These are phyloP conservation scores for Panaeolus cyanescens DNA, from an alignment of 768 basidiomycete genomes.

Conservation along the genomic window DNA sequence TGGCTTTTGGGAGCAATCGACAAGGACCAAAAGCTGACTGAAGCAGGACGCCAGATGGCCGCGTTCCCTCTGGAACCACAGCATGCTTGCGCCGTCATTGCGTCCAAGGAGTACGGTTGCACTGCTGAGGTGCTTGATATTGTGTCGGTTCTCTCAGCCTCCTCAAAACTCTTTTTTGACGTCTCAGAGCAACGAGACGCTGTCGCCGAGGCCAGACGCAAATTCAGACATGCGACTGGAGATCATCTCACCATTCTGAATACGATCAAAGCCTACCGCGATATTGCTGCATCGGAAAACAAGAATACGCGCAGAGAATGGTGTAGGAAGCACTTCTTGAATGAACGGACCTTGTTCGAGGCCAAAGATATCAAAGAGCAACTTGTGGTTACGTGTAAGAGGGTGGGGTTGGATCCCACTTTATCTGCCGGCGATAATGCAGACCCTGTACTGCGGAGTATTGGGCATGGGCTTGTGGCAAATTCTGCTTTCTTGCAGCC, in stretches of 20 bases:
- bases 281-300: conserved; percentile 51
- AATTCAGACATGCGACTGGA: conserved; percentile 82
- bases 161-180: conserved; percentile 83
- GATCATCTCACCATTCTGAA: conserved; percentile 93
- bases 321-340: conserved; percentile 85
- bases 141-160: conserved; percentile 79
- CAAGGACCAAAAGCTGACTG: conserved; percentile 63
- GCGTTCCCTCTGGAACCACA: conserved; percentile 91
- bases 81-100: conserved; percentile 76
- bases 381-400: conserved; percentile 63
- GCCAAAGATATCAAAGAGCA: conserved; percentile 82
- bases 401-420: conserved; percentile 61
- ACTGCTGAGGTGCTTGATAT: conserved; percentile 81
- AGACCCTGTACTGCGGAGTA: conserved; percentile 68
- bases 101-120: conserved; percentile 74
- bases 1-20: conserved; percentile 82
- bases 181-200: conserved; percentile 72
- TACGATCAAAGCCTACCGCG: conserved; percentile 79
- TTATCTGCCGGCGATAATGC: conserved; percentile 62
- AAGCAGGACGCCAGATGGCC: conserved; percentile 82
- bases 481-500: conserved; percentile 85
- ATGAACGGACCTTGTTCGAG: conserved; percentile 77
- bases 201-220: conserved; percentile 66
- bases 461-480: conserved; percentile 76
- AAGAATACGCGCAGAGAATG: conserved; percentile 63